phyloP scores from a whole-genome alignment of 495 filamentous ascomycete genomes.

The Sabuloglossum arenarium region DNA sequence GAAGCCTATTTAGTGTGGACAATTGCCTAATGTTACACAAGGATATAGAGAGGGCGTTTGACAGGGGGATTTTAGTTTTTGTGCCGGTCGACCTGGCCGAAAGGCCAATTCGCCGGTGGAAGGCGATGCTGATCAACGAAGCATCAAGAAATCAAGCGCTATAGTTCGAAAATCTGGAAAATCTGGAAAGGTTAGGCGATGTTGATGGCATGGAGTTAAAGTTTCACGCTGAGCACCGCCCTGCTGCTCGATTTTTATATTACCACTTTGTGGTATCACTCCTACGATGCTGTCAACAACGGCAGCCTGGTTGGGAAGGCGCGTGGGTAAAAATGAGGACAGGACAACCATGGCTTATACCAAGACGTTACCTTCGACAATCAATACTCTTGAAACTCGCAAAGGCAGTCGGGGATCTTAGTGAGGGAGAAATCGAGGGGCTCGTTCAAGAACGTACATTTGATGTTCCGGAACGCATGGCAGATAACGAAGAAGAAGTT shows the following conservation, averaged over 20 bases:
- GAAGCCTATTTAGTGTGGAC: neutral
- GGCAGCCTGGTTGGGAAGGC: neutral
- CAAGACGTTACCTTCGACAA: neutral
- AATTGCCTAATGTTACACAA: neutral
- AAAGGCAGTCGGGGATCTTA: neutral
- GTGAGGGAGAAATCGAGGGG: neutral
- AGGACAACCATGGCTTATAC: neutral
- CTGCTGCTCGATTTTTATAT: neutral
- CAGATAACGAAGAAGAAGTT: no score
- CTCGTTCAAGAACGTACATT: neutral
- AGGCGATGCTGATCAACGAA: neutral
- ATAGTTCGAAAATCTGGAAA: neutral
- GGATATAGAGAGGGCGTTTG: neutral
- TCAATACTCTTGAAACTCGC: neutral
- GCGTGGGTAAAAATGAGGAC: neutral
- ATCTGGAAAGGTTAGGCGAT: neutral
- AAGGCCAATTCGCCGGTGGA: neutral
- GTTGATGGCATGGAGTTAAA: neutral
- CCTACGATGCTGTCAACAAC: neutral
- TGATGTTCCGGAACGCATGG: no score
- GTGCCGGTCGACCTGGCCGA: neutral
- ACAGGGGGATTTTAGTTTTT: neutral
- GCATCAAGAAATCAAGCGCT: neutral
- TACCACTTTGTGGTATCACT: neutral
- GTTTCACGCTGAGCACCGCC: neutral